phyloP scores from a whole-genome alignment of 1,284 basidiomycete species.

The Testicularia cyperi region DNA sequence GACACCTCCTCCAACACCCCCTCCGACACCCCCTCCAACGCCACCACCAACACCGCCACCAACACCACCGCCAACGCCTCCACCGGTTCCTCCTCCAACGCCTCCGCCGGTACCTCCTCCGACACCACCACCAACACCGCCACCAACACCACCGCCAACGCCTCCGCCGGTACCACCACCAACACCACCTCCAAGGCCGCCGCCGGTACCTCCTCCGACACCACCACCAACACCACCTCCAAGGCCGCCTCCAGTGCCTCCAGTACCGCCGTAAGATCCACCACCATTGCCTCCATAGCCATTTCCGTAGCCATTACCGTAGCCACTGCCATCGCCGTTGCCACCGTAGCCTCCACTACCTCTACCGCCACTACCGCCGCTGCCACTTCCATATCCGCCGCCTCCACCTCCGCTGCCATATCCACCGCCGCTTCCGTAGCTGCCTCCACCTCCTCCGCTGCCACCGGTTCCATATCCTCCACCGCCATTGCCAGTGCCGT shows the following conservation, averaged over 20 bases:
- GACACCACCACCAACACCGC: not conserved
- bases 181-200: not conserved
- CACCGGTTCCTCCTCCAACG: not conserved
- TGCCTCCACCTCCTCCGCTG: not conserved
- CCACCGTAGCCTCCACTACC: too few relatives aligned
- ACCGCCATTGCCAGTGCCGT: too few relatives aligned
- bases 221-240: not conserved
- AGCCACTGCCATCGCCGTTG: too few relatives aligned
- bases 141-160: not conserved
- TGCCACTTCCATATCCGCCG: too few relatives aligned
- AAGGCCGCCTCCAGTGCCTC: too few relatives aligned
- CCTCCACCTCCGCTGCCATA: too few relatives aligned
- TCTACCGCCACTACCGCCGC: too few relatives aligned
- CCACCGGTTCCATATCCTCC: not conserved
- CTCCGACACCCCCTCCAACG: not conserved
- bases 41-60: not conserved
- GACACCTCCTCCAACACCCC: not conserved
- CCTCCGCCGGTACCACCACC: not conserved
- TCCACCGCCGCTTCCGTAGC: constrained; percentile 1
- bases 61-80: not conserved
- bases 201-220: not conserved
- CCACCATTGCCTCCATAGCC: too few relatives aligned
- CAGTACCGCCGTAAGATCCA: too few relatives aligned
- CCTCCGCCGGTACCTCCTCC: not conserved
- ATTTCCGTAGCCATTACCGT: not conserved